Evolutionary conservation across 2,329 filamentous ascomycete species (phyloP), one percentile per base, ranked within the genome.

Genomic region (Calonectria naviculata): DNA sequence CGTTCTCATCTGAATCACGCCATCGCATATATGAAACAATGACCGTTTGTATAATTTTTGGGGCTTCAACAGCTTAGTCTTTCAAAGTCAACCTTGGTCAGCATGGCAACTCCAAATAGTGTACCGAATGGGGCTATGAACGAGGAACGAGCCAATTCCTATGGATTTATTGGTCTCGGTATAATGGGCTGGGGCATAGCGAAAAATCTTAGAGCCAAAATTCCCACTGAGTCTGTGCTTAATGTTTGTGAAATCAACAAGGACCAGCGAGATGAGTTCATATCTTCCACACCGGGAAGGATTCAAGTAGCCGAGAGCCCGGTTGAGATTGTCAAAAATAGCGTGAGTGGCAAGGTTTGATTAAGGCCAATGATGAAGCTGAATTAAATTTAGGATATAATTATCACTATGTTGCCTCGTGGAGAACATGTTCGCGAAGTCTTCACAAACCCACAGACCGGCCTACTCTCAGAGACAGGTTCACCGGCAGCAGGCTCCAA

Each of bases 131-230:
- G n/a, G n/a, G n/a, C n/a, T n/a, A n/a, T n/a, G n/a, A n/a, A n/a
- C n/a, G n/a, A n/a, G n/a, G n/a, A n/a, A n/a, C n/a, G n/a, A n/a
- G 31, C 29, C 17, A 54, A 21, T 17, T 34, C 49, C 7, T 54
- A 54, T 34, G 49, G 49, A 8, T 54, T 54, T 4, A 54, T 54
- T 10, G 81, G 81, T 46, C 75, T 82, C 44, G 80, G 81, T 6
- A 78, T 82, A 3, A 82, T 82, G 80, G 80, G 81, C 5, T 82
- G 80, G 56, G 78, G 79, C 21, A 83, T 83, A 81, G 81, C 81
- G 1, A 81, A 78, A 71, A 83, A 82, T 65, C 73, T 82, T 1
- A 75, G 78, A 5, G 66, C 64, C 6, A 78, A 79, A 2, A 65
- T 83, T 6, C 70, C 71, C 1, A 31, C 71, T 4, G 67, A 73